Percentiles rank a stretch among this genome's conserved stretches.
These are phyloP conservation scores for Rhypophila decipiens DNA, from an alignment of 495 filamentous ascomycete genomes.

Conservation along the genomic window DNA sequence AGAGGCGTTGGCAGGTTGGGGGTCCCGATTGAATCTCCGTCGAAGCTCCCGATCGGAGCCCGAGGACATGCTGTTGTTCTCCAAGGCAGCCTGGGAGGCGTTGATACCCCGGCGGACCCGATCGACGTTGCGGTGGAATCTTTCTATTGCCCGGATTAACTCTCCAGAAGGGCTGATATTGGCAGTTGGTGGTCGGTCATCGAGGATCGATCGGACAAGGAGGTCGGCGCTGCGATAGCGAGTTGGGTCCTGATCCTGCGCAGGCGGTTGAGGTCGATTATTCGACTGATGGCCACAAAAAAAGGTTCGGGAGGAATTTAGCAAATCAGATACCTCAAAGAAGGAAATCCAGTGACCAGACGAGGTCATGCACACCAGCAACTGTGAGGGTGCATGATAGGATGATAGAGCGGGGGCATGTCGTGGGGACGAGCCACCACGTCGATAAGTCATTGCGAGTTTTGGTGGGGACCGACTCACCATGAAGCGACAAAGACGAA, in stretches of 20 bases:
- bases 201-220: slow-evolving; percentile 31
- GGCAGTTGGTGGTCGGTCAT: slow-evolving; percentile 28
- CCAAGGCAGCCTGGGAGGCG: slow-evolving; percentile 5
- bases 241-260: slow-evolving; percentile 36
- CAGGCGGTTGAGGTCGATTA: slow-evolving; percentile 51
- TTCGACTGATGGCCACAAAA: slow-evolving; percentile 44
- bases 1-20: slow-evolving; percentile 21
- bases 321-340: neutral
- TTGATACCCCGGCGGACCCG: slow-evolving; percentile 11
- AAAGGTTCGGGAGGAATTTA: neutral
- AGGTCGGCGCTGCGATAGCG: slow-evolving; percentile 34
- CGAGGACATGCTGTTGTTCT: slow-evolving; percentile 32
- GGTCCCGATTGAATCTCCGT: slow-evolving; percentile 31
- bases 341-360: no score
- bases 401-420: neutral
- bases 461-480: slow-evolving; percentile 14
- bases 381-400: no score
- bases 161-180: slow-evolving; percentile 36
- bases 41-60: slow-evolving; percentile 27
- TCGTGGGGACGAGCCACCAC: neutral
- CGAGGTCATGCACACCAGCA: no score
- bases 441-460: no score
- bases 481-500: slow-evolving; percentile 17
- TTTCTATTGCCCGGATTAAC: slow-evolving; percentile 38
- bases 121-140: slow-evolving; percentile 28